Base-by-base conservation (phyloP, 2,329 filamentous ascomycete genomes). In the Stenocarpella maydis region DNA sequence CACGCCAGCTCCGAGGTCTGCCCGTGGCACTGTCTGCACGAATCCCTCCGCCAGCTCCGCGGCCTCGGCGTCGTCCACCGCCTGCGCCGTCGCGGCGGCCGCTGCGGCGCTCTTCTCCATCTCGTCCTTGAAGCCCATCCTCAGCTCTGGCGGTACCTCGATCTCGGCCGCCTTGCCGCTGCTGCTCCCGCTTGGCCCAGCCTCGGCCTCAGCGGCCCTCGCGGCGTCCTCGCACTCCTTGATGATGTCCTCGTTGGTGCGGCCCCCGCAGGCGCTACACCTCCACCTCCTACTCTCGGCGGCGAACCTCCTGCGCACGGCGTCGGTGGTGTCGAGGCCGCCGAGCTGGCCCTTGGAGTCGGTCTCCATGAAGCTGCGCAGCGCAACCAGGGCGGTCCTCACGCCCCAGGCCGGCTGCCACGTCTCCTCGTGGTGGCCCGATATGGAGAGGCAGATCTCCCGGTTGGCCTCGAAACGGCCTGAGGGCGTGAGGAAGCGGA, bases 321-420 rank as follows among this genome's bases (percentile, higher is more conserved):
- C 85, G 21, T 91, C 90, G 31, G 83, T 88, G 4, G 91, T 91
- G 73, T 98, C 95, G 75, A 98, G 84, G 0, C 96, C 96, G 15
- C 96, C 96, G 1, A 99, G 84, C 82, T 98, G 96, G 1, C 96
- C 96, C 74, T 88, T 89, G 10, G 92, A 90, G 74, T 95, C 93
- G 3, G 92, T 95, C 78, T 97, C 94, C 94, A 99, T 98, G 80
- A 98, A 98, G 74, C 89, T 92, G 67, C 96, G 84, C 60, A 98
- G 88, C 17, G 89, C 89, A 50, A 90, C 87, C 8, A 99, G 82
- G 19, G 96, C 95, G 4, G 96, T 98, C 70, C 96, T 87, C 12
- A 99, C 91, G 0, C 96, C 96, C 96, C 96, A 99, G 0, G 96
- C 96, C 0, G 96, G 96, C 85, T 98, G 95, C 96, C 96, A 99